Percentiles rank a stretch among this genome's conserved stretches.
These are phyloP conservation scores for Fusarium sulawesiense DNA, from an alignment of 2,329 filamentous ascomycete species.

Conservation along the genomic window DNA sequence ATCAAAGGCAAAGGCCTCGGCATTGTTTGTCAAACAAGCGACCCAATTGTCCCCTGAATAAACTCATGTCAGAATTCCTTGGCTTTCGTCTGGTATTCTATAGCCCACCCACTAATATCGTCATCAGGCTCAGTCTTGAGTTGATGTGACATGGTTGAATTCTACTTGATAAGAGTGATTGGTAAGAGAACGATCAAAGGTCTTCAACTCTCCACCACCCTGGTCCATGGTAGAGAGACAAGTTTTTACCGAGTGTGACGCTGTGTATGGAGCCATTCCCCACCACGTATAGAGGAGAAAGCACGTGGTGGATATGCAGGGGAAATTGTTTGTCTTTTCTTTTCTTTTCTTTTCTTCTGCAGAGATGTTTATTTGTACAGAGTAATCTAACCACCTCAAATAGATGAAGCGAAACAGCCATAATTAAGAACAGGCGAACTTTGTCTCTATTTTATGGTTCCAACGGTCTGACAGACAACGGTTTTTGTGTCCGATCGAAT, in stretches of 20 bases:
- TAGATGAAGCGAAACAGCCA: not conserved
- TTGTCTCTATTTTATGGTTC: not conserved
- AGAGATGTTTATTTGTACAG: not conserved
- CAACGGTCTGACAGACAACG: not conserved
- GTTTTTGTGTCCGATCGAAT: not conserved
- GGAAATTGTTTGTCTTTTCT: not conserved
- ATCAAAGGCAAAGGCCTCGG: not conserved
- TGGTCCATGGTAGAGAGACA: not conserved
- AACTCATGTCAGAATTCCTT: not conserved
- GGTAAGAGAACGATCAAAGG: not conserved
- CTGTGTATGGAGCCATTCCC: not conserved
- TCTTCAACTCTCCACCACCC: not conserved
- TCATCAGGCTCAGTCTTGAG: conserved; percentile 14
- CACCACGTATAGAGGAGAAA: not conserved
- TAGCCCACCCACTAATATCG: not conserved
- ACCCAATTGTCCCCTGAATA: not conserved
- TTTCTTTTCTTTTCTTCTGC: not conserved
- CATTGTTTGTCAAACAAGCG: not conserved
- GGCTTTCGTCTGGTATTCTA: not conserved
- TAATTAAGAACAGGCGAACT: not conserved
- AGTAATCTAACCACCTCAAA: not conserved
- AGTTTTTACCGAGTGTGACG: not conserved
- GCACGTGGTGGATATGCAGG: not conserved
- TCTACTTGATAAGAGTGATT: not conserved
- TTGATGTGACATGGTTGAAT: conserved; percentile 8